Evolutionary conservation across 2,329 filamentous ascomycete genomes (phyloP), one percentile per base, ranked within the genome.

Genomic region (Cercospora beticola): DNA sequence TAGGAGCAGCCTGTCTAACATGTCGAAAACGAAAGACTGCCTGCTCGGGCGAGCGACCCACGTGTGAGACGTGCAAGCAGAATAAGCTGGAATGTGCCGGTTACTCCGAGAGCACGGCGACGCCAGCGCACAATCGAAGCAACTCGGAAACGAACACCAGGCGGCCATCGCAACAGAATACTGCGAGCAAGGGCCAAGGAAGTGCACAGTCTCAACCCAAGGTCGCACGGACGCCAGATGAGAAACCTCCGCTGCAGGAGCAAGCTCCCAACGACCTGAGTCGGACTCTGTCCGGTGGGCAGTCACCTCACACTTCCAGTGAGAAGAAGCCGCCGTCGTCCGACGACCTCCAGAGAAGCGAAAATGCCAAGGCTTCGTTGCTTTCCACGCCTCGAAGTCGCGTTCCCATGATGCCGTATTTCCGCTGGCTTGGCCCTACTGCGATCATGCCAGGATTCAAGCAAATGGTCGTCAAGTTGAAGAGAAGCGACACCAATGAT

Each of bases 361-460:
- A 72, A 14, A 31, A 31, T 43, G 36, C 40, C 36, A 66, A 36
- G 16, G 69, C 72, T 28, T 73, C 78, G 10, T 62, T 78, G 4
- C 78, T 79, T 65, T 72, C 77, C 1, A 73, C 74, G 7, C 73
- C 76, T 12, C 82, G 77, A 83, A 86, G 90, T 75, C 86, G 90
- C 64, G 54, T 58, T 28, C 54, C 54, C 26, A 58, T 58, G 54
- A 92, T 97, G 71, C 93, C 93, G 0, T 97, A 95, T 78, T 97
- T 97, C 75, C 86, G 93, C 69, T 97, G 95, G 79, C 95, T 97
- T 77, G 93, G 93, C 0, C 92, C 92, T 0, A 97, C 93, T 0
- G 93, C 93, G 70, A 97, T 97, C 76, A 92, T 95, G 63, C 93
- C 93, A 1, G 93, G 93, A 23, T 96, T 93, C 82, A 96, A 96